Evolutionary conservation across 164 flowering plant species (phyloP), one percentile per base, ranked within the genome.

Genomic region (Dillenia turbinata): DNA sequence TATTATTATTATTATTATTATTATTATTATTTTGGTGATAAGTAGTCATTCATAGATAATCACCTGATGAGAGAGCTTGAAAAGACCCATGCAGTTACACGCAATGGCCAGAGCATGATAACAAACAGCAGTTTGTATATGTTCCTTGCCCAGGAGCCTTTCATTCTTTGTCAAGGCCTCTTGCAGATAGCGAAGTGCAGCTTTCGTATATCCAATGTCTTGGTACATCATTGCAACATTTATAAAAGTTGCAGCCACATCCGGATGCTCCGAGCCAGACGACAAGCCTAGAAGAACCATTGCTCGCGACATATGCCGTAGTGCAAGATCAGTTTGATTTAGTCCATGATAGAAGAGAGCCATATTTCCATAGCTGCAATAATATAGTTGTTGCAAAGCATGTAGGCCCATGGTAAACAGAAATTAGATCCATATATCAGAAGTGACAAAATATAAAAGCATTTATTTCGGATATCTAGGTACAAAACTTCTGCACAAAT

Each of bases 201-300:
- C 82, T 69, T 85, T 71, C 96, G 86, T 88, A 77, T 85, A 92
- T 60, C 94, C 96, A 50, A 87, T 84, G 64, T 95, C 99, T 78
- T 95, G 99, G 66, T 88, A 92, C 99, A 95, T 92, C 99, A 92
- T 95, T 49, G 99, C 97, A 49, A 95, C 96, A 78, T 95, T 95
- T 59, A 91, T 92, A 64, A 83, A 95, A 44, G 99, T 95, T 43
- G 97, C 96, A 75, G 99, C 99, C 17, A 89, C 97, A 77, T 95
- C 99, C 57, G 99, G 99, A 66, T 95, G 99, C 72, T 95, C 97
- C 6, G 97, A 82, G 33, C 99, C 99, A 70, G 89, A 92, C 33
- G 99, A 95, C 62, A 89, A 78, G 66, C 96, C 78, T 48, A 95
- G 71, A 8, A 92, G 74, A 49, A 92, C 88, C 73, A 95, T 70